Conservation (phyloP, 805 yeast genomes). For the Yarrowia yakushimensis region DNA sequence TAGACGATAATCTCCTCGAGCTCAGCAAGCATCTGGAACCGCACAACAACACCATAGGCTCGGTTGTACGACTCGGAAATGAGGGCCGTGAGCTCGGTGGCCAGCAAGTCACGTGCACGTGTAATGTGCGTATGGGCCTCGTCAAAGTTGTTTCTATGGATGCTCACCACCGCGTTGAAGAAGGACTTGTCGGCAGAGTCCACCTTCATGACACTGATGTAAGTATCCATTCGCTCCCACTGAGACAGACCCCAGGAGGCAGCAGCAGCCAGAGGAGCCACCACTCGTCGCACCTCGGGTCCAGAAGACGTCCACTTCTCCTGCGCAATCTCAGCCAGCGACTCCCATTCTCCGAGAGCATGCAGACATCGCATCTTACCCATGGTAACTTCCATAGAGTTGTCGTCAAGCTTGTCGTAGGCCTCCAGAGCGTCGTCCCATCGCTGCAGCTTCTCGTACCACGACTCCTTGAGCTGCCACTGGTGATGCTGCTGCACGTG, state of each 20-base stretch:
- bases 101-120: conserved; percentile 81
- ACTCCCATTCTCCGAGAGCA: conserved; percentile 99
- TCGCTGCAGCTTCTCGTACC: conserved; percentile 94
- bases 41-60: conserved; percentile 93
- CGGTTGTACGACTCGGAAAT: conserved; percentile 95
- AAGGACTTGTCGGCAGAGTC: conserved; percentile 95
- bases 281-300: conserved; percentile 68
- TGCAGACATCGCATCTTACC: conserved; percentile 98
- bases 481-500: conserved; percentile 59
- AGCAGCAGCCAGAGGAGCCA: conserved; percentile 97
- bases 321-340: conserved; percentile 76
- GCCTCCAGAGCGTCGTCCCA: conserved; percentile 98
- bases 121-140: conserved; percentile 76
- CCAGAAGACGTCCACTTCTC: conserved; percentile 78
- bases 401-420: conserved; percentile 68
- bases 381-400: conserved; percentile 81
- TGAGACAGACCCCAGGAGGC: conserved; percentile 98
- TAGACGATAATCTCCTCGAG: conserved; percentile 90
- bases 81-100: conserved; percentile 89
- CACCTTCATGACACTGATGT: conserved; percentile 81
- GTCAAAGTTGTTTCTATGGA: conserved; percentile 81
- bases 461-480: conserved; percentile 87
- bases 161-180: conserved; percentile 81
- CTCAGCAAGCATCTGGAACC: conserved; percentile 96
- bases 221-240: conserved; percentile 94